These are phyloP conservation scores for Metschnikowia shivogae DNA, from an alignment of 805 yeast species.

Conservation along the genomic window DNA sequence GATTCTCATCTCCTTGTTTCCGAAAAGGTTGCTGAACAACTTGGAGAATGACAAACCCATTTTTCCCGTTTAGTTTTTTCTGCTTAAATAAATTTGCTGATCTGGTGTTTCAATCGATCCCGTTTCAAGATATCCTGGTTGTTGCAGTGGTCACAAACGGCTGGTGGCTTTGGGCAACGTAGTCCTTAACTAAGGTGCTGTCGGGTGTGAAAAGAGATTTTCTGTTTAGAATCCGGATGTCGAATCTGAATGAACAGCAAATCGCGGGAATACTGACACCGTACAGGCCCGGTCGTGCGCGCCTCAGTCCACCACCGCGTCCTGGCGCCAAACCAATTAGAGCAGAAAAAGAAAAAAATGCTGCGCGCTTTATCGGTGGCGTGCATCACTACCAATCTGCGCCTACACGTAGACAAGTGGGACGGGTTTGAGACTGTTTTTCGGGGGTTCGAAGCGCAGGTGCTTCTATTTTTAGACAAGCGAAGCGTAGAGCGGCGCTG, in stretches of 20 bases:
- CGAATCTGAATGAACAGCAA: conserved; percentile 22
- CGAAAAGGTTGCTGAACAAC: conserved; percentile 90
- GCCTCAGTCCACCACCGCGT: conserved; percentile 10
- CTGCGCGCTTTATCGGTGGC: conserved; percentile 1
- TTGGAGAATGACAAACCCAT: conserved; percentile 97
- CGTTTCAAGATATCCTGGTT: conserved; percentile 4
- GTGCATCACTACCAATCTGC: neutral
- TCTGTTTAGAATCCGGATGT: conserved; percentile 16
- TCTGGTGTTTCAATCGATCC: conserved; percentile 3
- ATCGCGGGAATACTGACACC: conserved; percentile 20
- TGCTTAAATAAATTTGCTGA: neutral
- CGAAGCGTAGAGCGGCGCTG: too few relatives aligned
- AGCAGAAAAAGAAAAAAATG: conserved; percentile 5
- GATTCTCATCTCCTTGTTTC: conserved; percentile 97
- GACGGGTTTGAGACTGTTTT: too few relatives aligned
- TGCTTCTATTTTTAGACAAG: too few relatives aligned
- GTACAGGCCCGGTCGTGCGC: conserved; percentile 17
- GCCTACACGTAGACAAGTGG: too few relatives aligned
- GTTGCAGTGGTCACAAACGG: conserved; percentile 1
- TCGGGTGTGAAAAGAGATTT: conserved; percentile 8
- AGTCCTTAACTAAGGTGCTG: neutral
- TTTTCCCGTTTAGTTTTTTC: conserved; percentile 4
- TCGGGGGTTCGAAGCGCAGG: too few relatives aligned
- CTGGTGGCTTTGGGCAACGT: conserved; percentile 1
- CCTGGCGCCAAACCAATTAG: conserved; percentile 6